Conservation (phyloP, 306 rosid species). For the Calophaca sinica region DNA sequence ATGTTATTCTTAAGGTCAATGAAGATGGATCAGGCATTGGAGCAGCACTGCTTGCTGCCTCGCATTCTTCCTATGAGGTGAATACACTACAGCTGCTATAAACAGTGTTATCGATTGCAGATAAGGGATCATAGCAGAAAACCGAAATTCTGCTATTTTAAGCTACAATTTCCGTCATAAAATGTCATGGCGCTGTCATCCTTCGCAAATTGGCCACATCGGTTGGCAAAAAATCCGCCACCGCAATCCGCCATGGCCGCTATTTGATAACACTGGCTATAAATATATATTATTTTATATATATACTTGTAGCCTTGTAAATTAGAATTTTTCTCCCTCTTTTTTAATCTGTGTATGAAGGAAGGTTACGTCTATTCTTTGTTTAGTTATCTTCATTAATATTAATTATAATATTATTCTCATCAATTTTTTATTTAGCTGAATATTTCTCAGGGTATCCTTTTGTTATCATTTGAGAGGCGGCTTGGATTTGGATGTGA, state of each 20-base stretch:
- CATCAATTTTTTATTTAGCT: slow-evolving; percentile 41
- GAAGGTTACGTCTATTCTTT: slow-evolving; percentile 54
- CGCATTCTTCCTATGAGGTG: slow-evolving; percentile 63
- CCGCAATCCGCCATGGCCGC: too few relatives aligned
- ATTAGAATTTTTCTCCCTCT: slow-evolving; percentile 52
- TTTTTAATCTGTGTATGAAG: slow-evolving; percentile 56
- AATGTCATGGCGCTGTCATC: too few relatives aligned
- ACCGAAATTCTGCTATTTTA: too few relatives aligned
- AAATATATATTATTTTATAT: slow-evolving; percentile 52
- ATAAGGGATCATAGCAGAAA: too few relatives aligned
- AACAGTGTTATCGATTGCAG: too few relatives aligned
- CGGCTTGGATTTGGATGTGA: background rate
- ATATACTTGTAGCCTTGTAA: slow-evolving; percentile 70
- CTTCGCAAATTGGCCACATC: too few relatives aligned
- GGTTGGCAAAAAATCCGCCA: too few relatives aligned
- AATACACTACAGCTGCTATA: slow-evolving; percentile 63
- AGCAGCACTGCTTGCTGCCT: slow-evolving; percentile 81
- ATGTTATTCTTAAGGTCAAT: slow-evolving; percentile 70
- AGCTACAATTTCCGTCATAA: too few relatives aligned
- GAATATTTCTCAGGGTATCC: slow-evolving; percentile 14
- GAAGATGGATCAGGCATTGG: slow-evolving; percentile 84
- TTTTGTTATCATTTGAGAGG: slow-evolving; percentile 8
- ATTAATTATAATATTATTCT: slow-evolving; percentile 29
- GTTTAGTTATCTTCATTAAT: slow-evolving; percentile 33
- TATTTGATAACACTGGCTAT: background rate